Evolutionary conservation across 768 basidiomycete species (phyloP), one percentile per base, ranked within the genome.

Genomic region (Pholiota microspora): DNA sequence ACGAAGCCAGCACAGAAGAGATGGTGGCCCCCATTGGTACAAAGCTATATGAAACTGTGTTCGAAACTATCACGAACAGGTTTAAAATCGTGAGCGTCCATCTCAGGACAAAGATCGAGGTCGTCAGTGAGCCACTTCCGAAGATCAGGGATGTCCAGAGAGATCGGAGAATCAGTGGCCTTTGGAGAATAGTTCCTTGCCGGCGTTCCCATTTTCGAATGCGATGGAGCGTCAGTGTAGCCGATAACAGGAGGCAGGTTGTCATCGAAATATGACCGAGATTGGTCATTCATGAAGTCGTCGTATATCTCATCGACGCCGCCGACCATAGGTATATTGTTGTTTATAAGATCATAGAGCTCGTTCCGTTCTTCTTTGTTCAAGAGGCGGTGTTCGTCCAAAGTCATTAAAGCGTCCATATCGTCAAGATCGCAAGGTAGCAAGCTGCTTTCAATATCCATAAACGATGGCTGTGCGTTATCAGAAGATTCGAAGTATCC

Each of bases 261-360:
- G 9, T 72, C 71, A 51, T 83, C 76, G 55, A 74, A 82, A 64
- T 79, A 82, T 27, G 73, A 67, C 53, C 71, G 71, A 21, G 71
- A 68, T 59, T 73, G 77, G 48, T 76, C 71, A 50, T 76, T 69
- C 82, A 82, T 84, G 59, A 76, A 73, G 46, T 71, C 67, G 55
- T 70, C 71, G 63, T 86, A 85, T 7, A 77, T 76, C 18, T 84
- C 81, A 56, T 78, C 73, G 38, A 82, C 71, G 36, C 77, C 77
- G 28, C 64, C 53, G 16, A 75, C 69, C 53, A 74, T 73, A 12
- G 77, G 78, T 47, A 86, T 73, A 40, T 70, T 76, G 57, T 70
- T 72, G 54, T 79, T 75, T 34, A 86, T 68, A 24, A 78, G 66
- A 46, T 77, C 71, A 59, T 86, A 86, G 53, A 80, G 69, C 23